Evolutionary conservation across 768 basidiomycete species (phyloP).

Genomic region (Leucosporidium creatinivorum): DNA sequence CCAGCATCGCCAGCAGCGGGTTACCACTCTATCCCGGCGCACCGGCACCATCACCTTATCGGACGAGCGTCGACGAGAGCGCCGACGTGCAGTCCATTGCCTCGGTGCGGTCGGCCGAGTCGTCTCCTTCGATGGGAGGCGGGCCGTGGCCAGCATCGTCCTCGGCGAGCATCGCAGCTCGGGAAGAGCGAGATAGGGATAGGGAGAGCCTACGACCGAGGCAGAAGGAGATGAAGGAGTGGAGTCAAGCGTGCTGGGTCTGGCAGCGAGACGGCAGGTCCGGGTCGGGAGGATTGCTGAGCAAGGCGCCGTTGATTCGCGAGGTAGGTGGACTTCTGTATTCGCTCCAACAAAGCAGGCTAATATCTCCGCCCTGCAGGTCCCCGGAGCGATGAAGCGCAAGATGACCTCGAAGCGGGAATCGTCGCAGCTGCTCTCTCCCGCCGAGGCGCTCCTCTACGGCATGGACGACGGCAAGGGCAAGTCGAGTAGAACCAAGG

Average conservation of each 20-base stretch:
- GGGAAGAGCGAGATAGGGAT: neutral
- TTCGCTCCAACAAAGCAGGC: no score
- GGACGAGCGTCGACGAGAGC: neutral
- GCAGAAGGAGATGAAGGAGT: conserved; percentile 28
- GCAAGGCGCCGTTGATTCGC: conserved; percentile 21
- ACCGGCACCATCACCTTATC: neutral
- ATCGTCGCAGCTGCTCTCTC: conserved; percentile 30
- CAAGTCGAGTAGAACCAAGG: conserved; percentile 6
- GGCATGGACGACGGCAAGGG: conserved; percentile 18
- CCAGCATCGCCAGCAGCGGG: neutral
- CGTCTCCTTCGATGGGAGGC: neutral
- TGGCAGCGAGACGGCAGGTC: conserved; percentile 11
- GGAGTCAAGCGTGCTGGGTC: conserved; percentile 31
- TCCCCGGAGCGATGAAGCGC: conserved; percentile 29
- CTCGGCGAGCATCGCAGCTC: neutral
- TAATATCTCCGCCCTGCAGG: neutral
- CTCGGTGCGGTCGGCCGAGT: neutral
- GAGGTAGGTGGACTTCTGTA: conserved; percentile 6
- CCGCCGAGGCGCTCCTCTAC: conserved; percentile 22
- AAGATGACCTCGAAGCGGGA: conserved; percentile 22
- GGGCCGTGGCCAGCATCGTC: no score
- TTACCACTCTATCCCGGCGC: neutral
- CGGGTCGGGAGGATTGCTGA: conserved; percentile 11
- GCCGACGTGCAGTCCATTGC: neutral
- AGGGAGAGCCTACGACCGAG: neutral